Evolutionary conservation across 179 eudicot genomes (phyloP).

Genomic region (Sideroxylon spinosum): DNA sequence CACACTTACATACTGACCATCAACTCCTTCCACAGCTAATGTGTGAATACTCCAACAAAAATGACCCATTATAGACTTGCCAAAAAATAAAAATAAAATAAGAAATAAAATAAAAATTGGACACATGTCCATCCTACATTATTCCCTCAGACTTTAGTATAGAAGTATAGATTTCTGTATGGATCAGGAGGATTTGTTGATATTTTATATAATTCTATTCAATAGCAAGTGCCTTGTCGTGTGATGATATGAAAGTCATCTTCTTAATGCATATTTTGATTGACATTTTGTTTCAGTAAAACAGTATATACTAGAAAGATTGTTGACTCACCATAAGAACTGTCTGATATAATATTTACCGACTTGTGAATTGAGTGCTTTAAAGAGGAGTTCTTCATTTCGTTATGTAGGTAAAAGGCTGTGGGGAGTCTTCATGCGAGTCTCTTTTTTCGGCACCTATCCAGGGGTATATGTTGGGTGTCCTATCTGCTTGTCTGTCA

Average conservation of each 20-base stretch:
- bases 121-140: too few species aligned
- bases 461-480: slow-evolving; percentile 87
- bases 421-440: slow-evolving; percentile 87
- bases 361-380: slow-evolving; percentile 2
- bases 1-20: too few species aligned
- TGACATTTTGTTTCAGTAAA: neutral
- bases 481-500: slow-evolving; percentile 89
- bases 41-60: too few species aligned
- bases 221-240: neutral
- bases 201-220: neutral
- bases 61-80: too few species aligned
- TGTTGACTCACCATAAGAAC: neutral
- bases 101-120: too few species aligned
- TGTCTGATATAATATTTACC: neutral
- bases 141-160: too few species aligned
- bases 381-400: slow-evolving; percentile 1
- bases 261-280: neutral
- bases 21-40: too few species aligned
- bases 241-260: neutral
- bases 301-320: neutral
- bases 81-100: too few species aligned
- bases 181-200: neutral
- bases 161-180: neutral
- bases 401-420: slow-evolving; percentile 63
- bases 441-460: slow-evolving; percentile 88